phyloP scores from a whole-genome alignment of 164 flowering plant genomes.

The Berberis vulgaris region DNA sequence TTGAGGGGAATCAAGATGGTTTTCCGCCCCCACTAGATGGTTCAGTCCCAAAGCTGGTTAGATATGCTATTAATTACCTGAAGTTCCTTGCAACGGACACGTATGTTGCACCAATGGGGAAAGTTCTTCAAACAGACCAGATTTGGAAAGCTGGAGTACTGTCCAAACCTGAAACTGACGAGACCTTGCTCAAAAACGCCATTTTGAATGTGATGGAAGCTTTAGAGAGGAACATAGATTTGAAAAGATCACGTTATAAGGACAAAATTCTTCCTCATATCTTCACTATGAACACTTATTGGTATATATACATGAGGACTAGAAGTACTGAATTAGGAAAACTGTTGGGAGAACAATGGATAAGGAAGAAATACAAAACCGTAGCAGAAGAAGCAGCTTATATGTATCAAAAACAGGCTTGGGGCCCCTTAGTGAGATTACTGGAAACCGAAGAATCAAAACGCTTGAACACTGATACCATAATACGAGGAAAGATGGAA shows the following conservation, averaged over 20 bases:
- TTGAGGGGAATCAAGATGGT: slow-evolving; percentile 59
- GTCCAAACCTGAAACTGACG: slow-evolving; percentile 36
- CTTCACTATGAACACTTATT: slow-evolving; percentile 64
- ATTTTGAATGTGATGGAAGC: slow-evolving; percentile 56
- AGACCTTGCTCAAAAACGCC: slow-evolving; percentile 46
- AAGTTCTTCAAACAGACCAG: slow-evolving; percentile 46
- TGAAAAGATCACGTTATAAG: slow-evolving; percentile 35
- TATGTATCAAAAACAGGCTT: slow-evolving; percentile 48
- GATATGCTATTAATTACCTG: slow-evolving; percentile 59
- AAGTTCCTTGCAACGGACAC: slow-evolving; percentile 41
- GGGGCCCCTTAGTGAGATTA: slow-evolving; percentile 41
- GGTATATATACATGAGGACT: slow-evolving; percentile 77
- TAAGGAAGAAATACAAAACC: slow-evolving; percentile 46
- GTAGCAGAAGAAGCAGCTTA: slow-evolving; percentile 63
- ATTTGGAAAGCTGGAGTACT: slow-evolving; percentile 51
- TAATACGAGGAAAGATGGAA: slow-evolving; percentile 32
- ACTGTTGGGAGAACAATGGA: slow-evolving; percentile 46
- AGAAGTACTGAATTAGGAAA: slow-evolving; percentile 46
- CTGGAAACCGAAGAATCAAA: slow-evolving; percentile 25
- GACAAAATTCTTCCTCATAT: slow-evolving; percentile 41
- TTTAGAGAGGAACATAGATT: slow-evolving; percentile 43
- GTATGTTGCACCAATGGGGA: slow-evolving; percentile 45
- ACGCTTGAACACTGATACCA: slow-evolving; percentile 7
- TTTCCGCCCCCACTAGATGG: slow-evolving; percentile 54
- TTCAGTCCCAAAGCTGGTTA: slow-evolving; percentile 51